Percentiles rank a stretch among this genome's conserved stretches.
Evolutionary conservation across 495 filamentous ascomycete species (phyloP).

Genomic region (Cercophora scortea): DNA sequence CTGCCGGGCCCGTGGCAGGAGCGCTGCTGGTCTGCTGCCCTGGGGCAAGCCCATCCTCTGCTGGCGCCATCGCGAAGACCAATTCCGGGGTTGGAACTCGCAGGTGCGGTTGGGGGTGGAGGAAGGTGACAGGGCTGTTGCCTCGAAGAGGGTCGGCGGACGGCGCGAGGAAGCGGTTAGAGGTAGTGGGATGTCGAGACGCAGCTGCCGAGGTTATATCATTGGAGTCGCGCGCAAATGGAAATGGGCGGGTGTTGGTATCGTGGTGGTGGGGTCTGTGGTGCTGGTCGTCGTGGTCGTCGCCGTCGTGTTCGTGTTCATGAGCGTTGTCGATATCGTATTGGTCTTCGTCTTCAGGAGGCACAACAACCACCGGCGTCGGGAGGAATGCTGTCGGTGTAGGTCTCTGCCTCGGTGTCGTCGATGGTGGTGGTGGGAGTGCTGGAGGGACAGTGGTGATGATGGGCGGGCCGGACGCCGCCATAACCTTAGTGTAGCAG

Average conservation of each 20-base stretch:
- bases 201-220: background rate
- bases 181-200: background rate
- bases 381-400: background rate
- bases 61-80: slow-evolving; percentile 26
- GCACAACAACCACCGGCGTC: no score
- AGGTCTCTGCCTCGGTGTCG: background rate
- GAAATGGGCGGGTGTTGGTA: background rate
- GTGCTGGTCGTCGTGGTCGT: no score
- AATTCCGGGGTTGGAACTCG: slow-evolving; percentile 13
- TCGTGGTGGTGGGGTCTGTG: background rate
- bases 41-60: slow-evolving; percentile 14
- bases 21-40: slow-evolving; percentile 3
- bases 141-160: slow-evolving; percentile 2
- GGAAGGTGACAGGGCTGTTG: slow-evolving; percentile 4
- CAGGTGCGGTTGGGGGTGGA: background rate
- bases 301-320: background rate
- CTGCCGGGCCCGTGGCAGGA: slow-evolving; percentile 29
- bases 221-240: background rate
- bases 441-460: background rate
- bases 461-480: slow-evolving; percentile 4
- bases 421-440: background rate
- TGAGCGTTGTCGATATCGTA: slow-evolving; percentile 2
- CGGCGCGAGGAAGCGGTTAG: background rate
- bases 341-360: no score
- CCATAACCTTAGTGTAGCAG: slow-evolving; percentile 1